phyloP scores from a whole-genome alignment of 2,329 filamentous ascomycete genomes.

The Calonectria pauciramosa region DNA sequence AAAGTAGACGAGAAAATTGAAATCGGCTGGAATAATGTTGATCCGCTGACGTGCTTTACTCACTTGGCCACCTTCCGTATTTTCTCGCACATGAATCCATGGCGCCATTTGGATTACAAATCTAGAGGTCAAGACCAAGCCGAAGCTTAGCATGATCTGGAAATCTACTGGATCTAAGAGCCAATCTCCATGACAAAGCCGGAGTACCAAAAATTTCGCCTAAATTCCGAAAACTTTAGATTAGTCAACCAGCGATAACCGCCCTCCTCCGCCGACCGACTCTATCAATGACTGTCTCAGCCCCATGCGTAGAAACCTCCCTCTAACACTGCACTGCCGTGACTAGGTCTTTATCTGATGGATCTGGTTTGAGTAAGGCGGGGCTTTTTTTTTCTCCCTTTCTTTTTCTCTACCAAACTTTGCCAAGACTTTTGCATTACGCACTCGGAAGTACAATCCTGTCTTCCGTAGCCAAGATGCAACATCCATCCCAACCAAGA shows the following conservation, averaged over 20 bases:
- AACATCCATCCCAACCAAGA: too few relatives aligned
- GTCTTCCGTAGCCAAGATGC: too few relatives aligned
- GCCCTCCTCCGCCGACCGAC: background rate
- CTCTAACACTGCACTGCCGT: background rate
- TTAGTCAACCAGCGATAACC: conserved; percentile 4
- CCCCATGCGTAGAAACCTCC: background rate
- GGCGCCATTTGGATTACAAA: background rate
- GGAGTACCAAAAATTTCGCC: background rate
- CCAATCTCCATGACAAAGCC: conserved; percentile 5
- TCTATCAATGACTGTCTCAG: background rate
- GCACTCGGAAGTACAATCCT: too few relatives aligned
- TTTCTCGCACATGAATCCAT: background rate
- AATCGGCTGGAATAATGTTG: background rate
- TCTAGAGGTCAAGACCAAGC: background rate
- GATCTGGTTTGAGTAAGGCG: background rate
- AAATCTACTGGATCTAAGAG: background rate
- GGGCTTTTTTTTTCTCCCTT: background rate
- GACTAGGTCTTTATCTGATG: too few relatives aligned
- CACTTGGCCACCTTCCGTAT: background rate
- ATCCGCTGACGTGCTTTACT: background rate
- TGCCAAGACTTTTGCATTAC: background rate
- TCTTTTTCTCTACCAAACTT: background rate
- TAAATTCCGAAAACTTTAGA: background rate
- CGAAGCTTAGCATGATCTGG: background rate
- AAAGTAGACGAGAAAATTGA: background rate